These are phyloP conservation scores for Hypoxylon sp. DNA, from an alignment of 2,329 filamentous ascomycete genomes.

Conservation along the genomic window DNA sequence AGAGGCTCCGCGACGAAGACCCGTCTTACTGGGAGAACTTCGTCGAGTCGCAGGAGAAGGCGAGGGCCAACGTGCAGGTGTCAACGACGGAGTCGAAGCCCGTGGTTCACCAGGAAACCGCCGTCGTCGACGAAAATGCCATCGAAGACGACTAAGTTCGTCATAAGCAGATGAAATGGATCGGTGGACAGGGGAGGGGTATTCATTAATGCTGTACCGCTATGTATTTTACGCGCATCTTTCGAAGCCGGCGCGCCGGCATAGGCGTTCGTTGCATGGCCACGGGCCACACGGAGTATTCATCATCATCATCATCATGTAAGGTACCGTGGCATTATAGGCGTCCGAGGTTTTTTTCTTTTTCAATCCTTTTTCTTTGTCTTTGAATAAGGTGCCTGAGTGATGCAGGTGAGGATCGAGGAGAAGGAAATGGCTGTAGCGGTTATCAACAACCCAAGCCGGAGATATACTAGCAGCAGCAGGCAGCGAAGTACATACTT, in stretches of 20 bases:
- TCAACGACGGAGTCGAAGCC: conserved; percentile 32
- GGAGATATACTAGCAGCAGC: not conserved
- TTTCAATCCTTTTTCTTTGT: too few species aligned
- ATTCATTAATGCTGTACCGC: not conserved
- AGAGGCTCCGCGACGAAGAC: conserved; percentile 65
- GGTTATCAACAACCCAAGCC: not conserved
- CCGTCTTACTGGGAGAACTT: conserved; percentile 71
- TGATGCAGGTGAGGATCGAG: not conserved
- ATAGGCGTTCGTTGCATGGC: not conserved
- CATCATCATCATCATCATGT: too few species aligned
- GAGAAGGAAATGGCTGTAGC: not conserved
- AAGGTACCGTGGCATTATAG: not conserved
- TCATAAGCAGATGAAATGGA: not conserved
- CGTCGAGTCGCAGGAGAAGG: conserved; percentile 67
- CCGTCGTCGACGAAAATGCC: conserved; percentile 51
- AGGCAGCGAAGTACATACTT: not conserved
- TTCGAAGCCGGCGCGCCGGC: not conserved
- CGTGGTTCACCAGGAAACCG: conserved; percentile 24
- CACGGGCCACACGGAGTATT: not conserved
- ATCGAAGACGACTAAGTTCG: conserved; percentile 50
- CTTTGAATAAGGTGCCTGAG: too few species aligned
- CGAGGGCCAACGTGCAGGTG: conserved; percentile 59
- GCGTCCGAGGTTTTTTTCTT: too few species aligned
- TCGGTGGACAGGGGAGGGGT: not conserved
- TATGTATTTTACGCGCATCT: not conserved